These are phyloP conservation scores for Marvania coccoides DNA, from an alignment of 139 green algal genomes.

Conservation along the genomic window DNA sequence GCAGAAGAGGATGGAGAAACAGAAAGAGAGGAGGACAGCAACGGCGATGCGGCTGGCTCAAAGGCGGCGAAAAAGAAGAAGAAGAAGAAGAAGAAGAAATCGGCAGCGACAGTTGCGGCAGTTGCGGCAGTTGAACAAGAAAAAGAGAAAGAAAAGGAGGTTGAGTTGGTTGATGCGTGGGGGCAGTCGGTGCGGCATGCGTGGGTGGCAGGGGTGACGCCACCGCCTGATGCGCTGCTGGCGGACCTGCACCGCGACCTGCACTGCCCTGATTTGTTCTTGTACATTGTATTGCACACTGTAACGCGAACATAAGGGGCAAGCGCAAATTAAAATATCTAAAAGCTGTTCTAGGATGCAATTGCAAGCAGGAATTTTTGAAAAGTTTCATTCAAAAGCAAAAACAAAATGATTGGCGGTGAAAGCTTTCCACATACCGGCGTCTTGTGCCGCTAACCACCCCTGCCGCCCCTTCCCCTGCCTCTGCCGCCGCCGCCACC, in stretches of 20 bases:
- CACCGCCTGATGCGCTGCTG: constrained; percentile 34
- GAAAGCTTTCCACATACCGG: no score
- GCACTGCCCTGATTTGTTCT: constrained; percentile 49
- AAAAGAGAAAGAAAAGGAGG: neutral
- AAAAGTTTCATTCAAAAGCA: no score
- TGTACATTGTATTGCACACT: constrained; percentile 59
- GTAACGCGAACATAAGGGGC: no score
- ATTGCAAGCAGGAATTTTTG: no score
- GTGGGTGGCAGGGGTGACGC: constrained; percentile 32
- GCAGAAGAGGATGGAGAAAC: constrained; percentile 2
- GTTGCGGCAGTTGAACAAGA: neutral
- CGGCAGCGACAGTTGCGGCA: neutral
- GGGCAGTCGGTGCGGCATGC: neutral
- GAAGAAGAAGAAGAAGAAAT: neutral
- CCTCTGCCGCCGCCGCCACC: no score
- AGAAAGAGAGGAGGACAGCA: neutral
- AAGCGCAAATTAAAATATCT: no score
- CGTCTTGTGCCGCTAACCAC: no score
- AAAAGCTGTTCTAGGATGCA: no score
- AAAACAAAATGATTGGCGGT: no score
- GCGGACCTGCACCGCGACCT: constrained; percentile 51
- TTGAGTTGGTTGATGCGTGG: neutral
- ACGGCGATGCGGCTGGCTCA: no score
- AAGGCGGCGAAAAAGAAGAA: no score
- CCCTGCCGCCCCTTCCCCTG: no score